These are phyloP conservation scores for Aspergillus sp. DNA, from an alignment of 2,329 filamentous ascomycete species.

Conservation along the genomic window DNA sequence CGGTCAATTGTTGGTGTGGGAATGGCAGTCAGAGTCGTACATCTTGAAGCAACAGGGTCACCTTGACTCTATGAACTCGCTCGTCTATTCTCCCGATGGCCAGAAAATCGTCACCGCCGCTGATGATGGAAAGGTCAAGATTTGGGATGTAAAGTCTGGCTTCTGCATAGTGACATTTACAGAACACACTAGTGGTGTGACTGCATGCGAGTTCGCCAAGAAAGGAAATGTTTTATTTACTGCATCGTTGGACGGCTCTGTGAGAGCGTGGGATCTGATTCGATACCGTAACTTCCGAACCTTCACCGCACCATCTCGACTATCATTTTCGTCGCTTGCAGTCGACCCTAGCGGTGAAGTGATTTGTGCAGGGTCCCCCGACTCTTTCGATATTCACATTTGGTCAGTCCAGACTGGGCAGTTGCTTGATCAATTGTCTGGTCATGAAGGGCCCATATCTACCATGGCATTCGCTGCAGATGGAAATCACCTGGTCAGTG, in stretches of 20 bases:
- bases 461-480: slow-evolving; percentile 84
- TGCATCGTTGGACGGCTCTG: slow-evolving; percentile 86
- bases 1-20: slow-evolving; percentile 96
- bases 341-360: slow-evolving; percentile 98
- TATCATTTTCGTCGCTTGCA: slow-evolving; percentile 90
- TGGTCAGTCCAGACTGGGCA: slow-evolving; percentile 99
- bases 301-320: slow-evolving; percentile 84
- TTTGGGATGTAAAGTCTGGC: slow-evolving; percentile 94
- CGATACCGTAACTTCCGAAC: slow-evolving; percentile 96
- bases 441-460: slow-evolving; percentile 91
- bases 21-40: slow-evolving; percentile 99
- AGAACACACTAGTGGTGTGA: slow-evolving; percentile 91
- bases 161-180: slow-evolving; percentile 99
- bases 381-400: slow-evolving; percentile 95
- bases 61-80: slow-evolving; percentile 89
- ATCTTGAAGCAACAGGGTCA: slow-evolving; percentile 98
- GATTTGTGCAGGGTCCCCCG: slow-evolving; percentile 87
- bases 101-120: slow-evolving; percentile 89
- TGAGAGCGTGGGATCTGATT: slow-evolving; percentile 93
- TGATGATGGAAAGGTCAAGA: slow-evolving; percentile 96
- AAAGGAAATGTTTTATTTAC: slow-evolving; percentile 95
- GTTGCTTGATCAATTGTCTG: slow-evolving; percentile 81
- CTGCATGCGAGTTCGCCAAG: slow-evolving; percentile 87
- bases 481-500: slow-evolving; percentile 76
- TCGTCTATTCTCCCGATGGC: slow-evolving; percentile 90